Base-by-base conservation (phyloP, 164 flowering plant genomes). In the Tetracentron sinense region DNA sequence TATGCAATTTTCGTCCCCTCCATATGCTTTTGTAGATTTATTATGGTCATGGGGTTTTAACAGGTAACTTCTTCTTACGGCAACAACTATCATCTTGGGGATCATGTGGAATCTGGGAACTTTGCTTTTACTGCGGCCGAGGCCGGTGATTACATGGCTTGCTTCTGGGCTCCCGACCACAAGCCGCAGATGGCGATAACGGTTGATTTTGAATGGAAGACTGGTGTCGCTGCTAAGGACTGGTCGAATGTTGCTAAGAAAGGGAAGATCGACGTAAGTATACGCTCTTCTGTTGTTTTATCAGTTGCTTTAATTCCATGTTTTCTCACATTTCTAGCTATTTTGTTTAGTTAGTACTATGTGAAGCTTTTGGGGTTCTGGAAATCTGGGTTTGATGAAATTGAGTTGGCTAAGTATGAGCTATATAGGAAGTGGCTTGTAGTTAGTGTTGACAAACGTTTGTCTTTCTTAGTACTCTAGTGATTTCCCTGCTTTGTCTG, bases 161-260 rank as follows among this genome's bases (percentile, higher is more conserved):
- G 96, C 65, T 81, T 88, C 47, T 87, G 78, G 78, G 79, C 76
- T 1, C 54, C 69, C 16, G 84, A 74, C 51, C 72, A 75, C 54
- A 69, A 68, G 17, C 88, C 89, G 0, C 47, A 44, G 15, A 3
- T 50, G 1, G 79, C 68, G 21, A 23, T 85, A 25, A 72, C 81
- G 0, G 51, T 89, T 44, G 89, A 87, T 54, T 87, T 89, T 22
- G 91, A 83, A 46, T 88, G 96, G 96, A 86, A 68, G 67, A 72
- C 84, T 17, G 96, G 92, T 26, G 76, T 88, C 28, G 82, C 82
- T 21, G 84, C 92, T 1, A 86, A 81, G 77, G 88, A 81, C 46
- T 84, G 89, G 92, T 49, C 86, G 10, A 80, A 68, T 46, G 84
- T 84, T 59, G 95, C 85, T 50, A 88, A 83, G 75, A 86, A 83